These are phyloP conservation scores for Erythrophleum fordii DNA, from an alignment of 306 rosid genomes.

Conservation along the genomic window DNA sequence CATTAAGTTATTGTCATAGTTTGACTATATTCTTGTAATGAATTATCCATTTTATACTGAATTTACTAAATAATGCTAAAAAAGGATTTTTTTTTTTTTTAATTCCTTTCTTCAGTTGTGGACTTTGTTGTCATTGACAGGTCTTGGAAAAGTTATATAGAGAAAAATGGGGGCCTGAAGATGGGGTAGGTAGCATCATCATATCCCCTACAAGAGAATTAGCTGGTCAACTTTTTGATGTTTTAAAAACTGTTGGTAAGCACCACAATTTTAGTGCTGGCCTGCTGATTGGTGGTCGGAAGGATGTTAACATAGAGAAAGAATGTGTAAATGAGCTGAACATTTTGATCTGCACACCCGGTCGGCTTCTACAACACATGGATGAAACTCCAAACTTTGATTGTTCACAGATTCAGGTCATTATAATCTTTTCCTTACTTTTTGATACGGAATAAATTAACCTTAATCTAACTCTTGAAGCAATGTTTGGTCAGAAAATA, in stretches of 20 bases:
- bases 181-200: slow-evolving; percentile 89
- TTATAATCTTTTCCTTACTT: slow-evolving; percentile 8
- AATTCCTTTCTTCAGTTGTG: slow-evolving; percentile 2
- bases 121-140: slow-evolving; percentile 49
- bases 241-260: slow-evolving; percentile 68
- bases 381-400: slow-evolving; percentile 93
- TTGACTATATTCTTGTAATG: background rate
- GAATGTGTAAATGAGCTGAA: slow-evolving; percentile 73
- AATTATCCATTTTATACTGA: background rate
- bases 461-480: background rate
- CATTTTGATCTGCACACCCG: slow-evolving; percentile 91
- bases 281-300: slow-evolving; percentile 91
- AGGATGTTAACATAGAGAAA: slow-evolving; percentile 75
- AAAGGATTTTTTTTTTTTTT: background rate
- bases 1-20: background rate
- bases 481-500: background rate
- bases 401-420: slow-evolving; percentile 88
- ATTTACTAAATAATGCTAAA: background rate
- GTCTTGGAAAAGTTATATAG: slow-evolving; percentile 79
- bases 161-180: slow-evolving; percentile 83
- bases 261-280: slow-evolving; percentile 89
- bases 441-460: background rate
- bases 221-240: slow-evolving; percentile 82
- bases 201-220: slow-evolving; percentile 91
- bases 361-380: slow-evolving; percentile 95